Evolutionary conservation across 2,329 filamentous ascomycete species (phyloP), one percentile per base, ranked within the genome.

Genomic region (Colletotrichum plurivorum): DNA sequence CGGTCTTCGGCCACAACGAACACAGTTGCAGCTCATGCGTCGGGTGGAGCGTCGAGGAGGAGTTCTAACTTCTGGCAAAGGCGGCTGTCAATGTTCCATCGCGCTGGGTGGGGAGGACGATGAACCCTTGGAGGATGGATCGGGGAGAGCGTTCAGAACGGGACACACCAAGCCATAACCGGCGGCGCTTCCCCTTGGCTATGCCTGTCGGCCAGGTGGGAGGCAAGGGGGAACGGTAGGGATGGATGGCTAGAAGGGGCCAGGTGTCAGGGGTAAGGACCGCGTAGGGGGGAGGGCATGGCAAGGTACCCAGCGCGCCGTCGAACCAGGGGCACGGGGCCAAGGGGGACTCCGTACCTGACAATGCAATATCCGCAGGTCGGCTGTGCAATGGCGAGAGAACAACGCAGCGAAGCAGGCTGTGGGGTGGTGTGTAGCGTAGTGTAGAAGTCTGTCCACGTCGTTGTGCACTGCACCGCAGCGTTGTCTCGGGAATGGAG

Each of bases 71-170:
- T 64, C 48, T 68, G 61, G 66, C 66, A 65, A 65, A 55, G 51
- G 62, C 66, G 55, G 62, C 61, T 69, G 62, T 66, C 66, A 60
- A 16, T 60, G 62, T 60, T 56, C 62, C 45, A 51, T 60, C 45
- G 25, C 36, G 18, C 55, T 61, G 43, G 55, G 62, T 61, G 62
- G 49, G 36, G 66, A 43, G 31, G 43, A 55, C 7, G 65, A 65
- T 69, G 62, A 66, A 66, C 66, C 66, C 61, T 66, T 69, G 55
- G 63, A 66, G 48, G 62, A 60, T 69, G 62, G 62, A 69, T 69
- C 55, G 62, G 49, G 61, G 43, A 52, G 49, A 45, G 20, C 51
- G 52, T 52, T 66, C 55, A 56, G 62, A 66, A 69, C n/a, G 51
- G 56, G 61, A 56, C 62, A 60, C 41, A 36, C 66, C 49, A 69